Base-by-base conservation (phyloP, 805 yeast genomes). In the Hanseniaspora mollemarum region DNA sequence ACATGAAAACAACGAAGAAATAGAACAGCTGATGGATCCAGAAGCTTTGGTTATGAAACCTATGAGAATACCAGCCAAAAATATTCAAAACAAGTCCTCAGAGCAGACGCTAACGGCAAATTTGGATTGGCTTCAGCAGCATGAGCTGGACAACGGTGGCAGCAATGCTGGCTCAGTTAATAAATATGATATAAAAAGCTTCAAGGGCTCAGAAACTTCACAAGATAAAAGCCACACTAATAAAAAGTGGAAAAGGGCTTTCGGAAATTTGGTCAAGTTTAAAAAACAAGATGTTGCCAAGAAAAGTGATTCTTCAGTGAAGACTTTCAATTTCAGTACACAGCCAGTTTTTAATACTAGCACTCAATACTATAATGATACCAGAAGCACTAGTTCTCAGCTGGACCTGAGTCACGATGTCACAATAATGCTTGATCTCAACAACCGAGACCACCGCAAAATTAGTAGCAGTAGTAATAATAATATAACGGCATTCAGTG, bases 21-120 rank as follows among this genome's bases (percentile, higher is more conserved):
- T 31, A 12, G 9, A 3, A 9, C 9, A 6, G 37, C 16, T 40
- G 18, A 35, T 51, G 10, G 57, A 57, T 12, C 51, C 43, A 3
- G 49, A 44, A 28, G 3, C 28, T 4, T 15, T 40, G 2, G 15
- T 44, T 12, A 51, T 51, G 41, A 40, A 44, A 16, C 54, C 51
- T 4, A 33, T 44, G 40, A 32, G 42, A 18, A n/a, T 61, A 54
- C 46, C 58, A 53, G 10, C 22, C 2, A 45, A 45, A 29, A 36
- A 28, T 29, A 54, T 64, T 3, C 58, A 61, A 4, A 42, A 62
- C 46, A 65, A 65, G 49, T 55, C 58, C 43, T 64, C 68, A 1
- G 58, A 65, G 2, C 67, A 64, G 48, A 65, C 69, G 0, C 39
- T 65, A 19, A 63, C 65, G 1, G 63, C 68, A 15, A 60, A 58